phyloP scores from a whole-genome alignment of 129 eudicot genomes.

The Glebionis coronaria region DNA sequence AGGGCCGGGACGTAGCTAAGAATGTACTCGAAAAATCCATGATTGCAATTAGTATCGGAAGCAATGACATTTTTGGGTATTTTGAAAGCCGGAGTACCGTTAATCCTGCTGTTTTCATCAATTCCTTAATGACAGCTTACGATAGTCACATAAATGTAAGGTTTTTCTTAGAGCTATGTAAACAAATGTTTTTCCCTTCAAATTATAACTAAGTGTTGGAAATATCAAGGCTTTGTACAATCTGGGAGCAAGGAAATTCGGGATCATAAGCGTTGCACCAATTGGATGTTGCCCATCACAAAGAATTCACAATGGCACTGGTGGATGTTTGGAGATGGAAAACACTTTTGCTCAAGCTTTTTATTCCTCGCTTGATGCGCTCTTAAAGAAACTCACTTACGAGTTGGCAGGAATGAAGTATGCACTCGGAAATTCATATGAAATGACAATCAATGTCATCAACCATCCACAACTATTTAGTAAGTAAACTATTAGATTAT shows the following conservation, averaged over 20 bases:
- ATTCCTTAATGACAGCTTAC: constrained; percentile 27
- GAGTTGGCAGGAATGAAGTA: constrained; percentile 43
- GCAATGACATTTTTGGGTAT: constrained; percentile 48
- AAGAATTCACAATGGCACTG: constrained; percentile 35
- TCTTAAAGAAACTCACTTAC: constrained; percentile 32
- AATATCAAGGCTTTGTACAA: constrained; percentile 41
- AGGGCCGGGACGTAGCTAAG: constrained; percentile 30
- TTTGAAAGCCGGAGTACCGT: constrained; percentile 19
- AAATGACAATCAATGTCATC: constrained; percentile 54
- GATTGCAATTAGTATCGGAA: constrained; percentile 42
- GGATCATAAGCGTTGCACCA: constrained; percentile 56
- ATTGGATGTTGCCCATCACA: constrained; percentile 66
- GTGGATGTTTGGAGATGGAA: constrained; percentile 46
- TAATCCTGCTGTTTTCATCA: constrained; percentile 22
- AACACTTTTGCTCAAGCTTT: constrained; percentile 45
- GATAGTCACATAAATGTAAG: constrained; percentile 37
- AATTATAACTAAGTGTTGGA: background rate
- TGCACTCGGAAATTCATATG: constrained; percentile 56
- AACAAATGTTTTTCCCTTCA: too few species aligned
- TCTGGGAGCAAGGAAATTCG: constrained; percentile 63
- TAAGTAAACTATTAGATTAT: constrained; percentile 26
- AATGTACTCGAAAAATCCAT: constrained; percentile 31
- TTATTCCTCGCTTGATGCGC: constrained; percentile 36
- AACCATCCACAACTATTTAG: constrained; percentile 40
- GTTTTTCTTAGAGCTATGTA: background rate